Evolutionary conservation across 352 stramenopile genomes (phyloP), one percentile per base, ranked within the genome.

Genomic region (Elongisporangium senticosum): DNA sequence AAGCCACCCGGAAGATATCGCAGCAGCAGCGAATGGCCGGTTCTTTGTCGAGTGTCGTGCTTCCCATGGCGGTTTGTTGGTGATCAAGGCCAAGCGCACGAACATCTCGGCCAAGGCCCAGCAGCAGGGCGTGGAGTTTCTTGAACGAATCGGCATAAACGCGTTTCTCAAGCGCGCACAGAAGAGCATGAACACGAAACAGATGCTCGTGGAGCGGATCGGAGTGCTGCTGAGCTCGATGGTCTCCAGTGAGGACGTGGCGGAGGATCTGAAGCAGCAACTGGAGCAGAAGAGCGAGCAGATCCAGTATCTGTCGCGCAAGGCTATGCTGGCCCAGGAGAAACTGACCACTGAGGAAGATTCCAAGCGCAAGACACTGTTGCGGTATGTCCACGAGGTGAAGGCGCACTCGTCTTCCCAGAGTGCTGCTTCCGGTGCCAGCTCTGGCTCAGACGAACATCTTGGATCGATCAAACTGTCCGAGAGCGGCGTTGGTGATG

Each of bases 361-460:
- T 51, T 96, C 95, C 13, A 98, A 98, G 71, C 86, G 95, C 28
- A 90, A 97, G 51, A 98, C 94, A 15, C 74, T 99, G 39, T 66
- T 98, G 28, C 82, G 95, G 23, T 98, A 98, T 63, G 89, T 98
- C 8, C 89, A 98, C 51, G 88, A 96, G 56, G 89, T 98, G 37
- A 98, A 98, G 64, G 86, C 89, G 59, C 79, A 52, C 49, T 62
- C 43, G 1, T 17, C 33, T 43, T 43, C 11, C 6, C 26, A 37
- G 26, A 37, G 1, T 37, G 26, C 26, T 37, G 8, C 26, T 37
- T 37, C 26, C 26, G 8, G 26, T 17, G 11, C 33, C 11, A 43
- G 33, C 33, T 43, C 33, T 43, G 61, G 60, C 65, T 55, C n/a
- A 70, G 48, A 56, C 65, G 48, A 56, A 49, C 49, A 55, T n/a